Evolutionary conservation across 768 basidiomycete species (phyloP).

Genomic region (Tylopilus vinaceipallidus): DNA sequence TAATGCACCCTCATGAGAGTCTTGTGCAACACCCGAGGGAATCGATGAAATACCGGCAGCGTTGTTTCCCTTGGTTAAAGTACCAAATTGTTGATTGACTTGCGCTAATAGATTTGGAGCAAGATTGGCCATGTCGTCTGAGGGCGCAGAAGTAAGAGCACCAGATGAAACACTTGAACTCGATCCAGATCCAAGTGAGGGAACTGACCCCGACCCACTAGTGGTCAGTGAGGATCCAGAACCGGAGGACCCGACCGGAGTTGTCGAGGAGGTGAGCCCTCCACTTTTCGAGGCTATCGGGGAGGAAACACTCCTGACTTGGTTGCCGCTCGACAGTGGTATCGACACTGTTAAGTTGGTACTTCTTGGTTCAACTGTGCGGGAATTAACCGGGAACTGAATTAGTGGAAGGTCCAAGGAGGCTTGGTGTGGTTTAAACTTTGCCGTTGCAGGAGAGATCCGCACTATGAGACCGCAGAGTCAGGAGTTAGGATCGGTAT

Average conservation of each 20-base stretch:
- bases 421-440: conserved; percentile 64
- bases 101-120: conserved; percentile 46
- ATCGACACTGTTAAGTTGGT: conserved; percentile 47
- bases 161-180: conserved; percentile 49
- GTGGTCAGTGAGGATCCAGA: conserved; percentile 47
- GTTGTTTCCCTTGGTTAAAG: conserved; percentile 32
- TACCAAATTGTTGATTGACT: conserved; percentile 46
- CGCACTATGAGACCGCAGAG: conserved; percentile 61
- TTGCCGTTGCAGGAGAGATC: conserved; percentile 86
- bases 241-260: conserved; percentile 38
- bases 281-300: conserved; percentile 49
- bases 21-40: conserved; percentile 39
- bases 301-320: conserved; percentile 66
- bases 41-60: conserved; percentile 29
- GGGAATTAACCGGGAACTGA: conserved; percentile 37
- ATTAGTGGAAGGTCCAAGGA: conserved; percentile 47
- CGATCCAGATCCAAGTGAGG: conserved; percentile 49
- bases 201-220: conserved; percentile 48
- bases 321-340: conserved; percentile 43
- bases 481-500: conserved; percentile 11
- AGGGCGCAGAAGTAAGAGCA: conserved; percentile 44
- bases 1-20: conserved; percentile 40
- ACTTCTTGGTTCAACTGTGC: conserved; percentile 31
- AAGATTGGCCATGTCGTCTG: conserved; percentile 53
- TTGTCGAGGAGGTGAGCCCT: conserved; percentile 25